Evolutionary conservation across 2,329 filamentous ascomycete species (phyloP), one percentile per base, ranked within the genome.

Genomic region (Hymenotorrendiella dingleyae): DNA sequence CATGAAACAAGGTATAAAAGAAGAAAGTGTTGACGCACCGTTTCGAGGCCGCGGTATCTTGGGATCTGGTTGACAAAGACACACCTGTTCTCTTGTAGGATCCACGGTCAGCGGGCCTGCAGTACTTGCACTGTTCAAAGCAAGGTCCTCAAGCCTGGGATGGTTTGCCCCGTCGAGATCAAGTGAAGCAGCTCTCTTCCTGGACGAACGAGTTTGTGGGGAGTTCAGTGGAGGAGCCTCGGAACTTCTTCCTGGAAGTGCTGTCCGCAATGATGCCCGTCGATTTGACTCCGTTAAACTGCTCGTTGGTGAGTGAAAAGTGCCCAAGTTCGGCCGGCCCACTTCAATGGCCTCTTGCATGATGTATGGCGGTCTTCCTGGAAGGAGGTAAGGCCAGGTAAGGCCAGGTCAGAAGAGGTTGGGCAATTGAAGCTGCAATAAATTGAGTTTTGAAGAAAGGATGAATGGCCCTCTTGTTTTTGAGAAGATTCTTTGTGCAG

Each of bases 21-120:
- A 42, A 52, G 38, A 46, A 38, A 42, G 19, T 36, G 20, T 43
- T 46, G 33, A 70, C 79, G 65, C 65, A 84, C 81, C 79, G 69
- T 86, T 86, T 64, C 81, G 74, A 53, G 81, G 81, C 55, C 81
- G 69, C 45, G 81, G 81, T 48, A 85, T 83, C 62, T 84, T 85
- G 19, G 80, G 80, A 56, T 84, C 80, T 28, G 80, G 79, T 55
- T 82, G 80, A 62, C 81, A 85, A 54, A 85, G 72, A 64, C 81
- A 85, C 49, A 84, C 76, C 52, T 79, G 57, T 37, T 58, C 57
- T 50, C 54, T 55, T 40, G 50, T 46, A 37, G 50, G 36, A 39
- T 53, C 49, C 44, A 44, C 48, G 26, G 46, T 45, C 39, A 33
- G 41, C 45, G 50, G 54, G 8, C 47, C 50, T 38, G 39, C 52